Evolutionary conservation across 257 asterid species (phyloP).

Genomic region (Solanum chilense): DNA sequence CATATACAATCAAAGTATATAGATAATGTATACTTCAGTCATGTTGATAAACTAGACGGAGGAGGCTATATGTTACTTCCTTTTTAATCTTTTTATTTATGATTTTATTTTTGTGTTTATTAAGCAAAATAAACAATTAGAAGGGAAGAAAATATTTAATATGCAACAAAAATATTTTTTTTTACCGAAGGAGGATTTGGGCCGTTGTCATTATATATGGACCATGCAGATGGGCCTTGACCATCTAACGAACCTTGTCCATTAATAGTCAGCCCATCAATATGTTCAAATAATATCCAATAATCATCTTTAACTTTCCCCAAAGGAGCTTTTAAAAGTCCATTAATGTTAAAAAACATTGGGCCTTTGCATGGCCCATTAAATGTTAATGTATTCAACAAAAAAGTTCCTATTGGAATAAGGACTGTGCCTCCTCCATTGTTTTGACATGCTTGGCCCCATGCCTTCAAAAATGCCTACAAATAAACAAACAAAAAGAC

Average conservation of each 20-base stretch:
- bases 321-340: neutral
- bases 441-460: conserved; percentile 1
- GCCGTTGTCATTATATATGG: neutral
- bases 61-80: too few species aligned
- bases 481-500: neutral
- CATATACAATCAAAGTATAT: neutral
- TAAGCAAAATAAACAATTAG: neutral
- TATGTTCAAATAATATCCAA: neutral
- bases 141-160: neutral
- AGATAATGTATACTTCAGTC: neutral
- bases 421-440: neutral
- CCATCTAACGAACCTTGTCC: conserved; percentile 7
- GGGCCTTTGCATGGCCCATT: conserved; percentile 7
- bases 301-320: neutral
- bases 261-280: neutral
- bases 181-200: neutral
- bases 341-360: neutral
- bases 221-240: conserved; percentile 8
- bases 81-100: neutral
- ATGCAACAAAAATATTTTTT: neutral
- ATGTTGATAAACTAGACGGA: neutral
- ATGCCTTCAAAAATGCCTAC: conserved; percentile 4
- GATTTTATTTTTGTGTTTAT: neutral
- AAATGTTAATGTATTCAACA: neutral
- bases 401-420: conserved; percentile 1